phyloP scores from a whole-genome alignment of 2,329 filamentous ascomycete species.

The Botrytis pseudocinerea region DNA sequence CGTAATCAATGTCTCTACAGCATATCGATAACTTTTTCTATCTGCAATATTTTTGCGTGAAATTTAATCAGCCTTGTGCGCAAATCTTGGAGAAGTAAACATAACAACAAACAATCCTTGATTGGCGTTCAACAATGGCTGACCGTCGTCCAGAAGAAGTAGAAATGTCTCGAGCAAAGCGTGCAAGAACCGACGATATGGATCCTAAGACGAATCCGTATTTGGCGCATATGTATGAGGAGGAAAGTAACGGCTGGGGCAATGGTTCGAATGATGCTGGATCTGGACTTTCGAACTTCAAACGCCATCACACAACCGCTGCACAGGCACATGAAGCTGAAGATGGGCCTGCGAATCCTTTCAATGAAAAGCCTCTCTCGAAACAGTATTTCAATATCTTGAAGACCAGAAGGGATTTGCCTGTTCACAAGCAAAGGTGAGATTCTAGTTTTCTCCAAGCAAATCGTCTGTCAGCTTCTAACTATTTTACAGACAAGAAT shows the following conservation, averaged over 20 bases:
- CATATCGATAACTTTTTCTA: conserved; percentile 24
- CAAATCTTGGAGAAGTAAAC: conserved; percentile 34
- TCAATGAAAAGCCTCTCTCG: conserved; percentile 76
- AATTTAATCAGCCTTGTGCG: conserved; percentile 31
- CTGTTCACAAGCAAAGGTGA: conserved; percentile 86
- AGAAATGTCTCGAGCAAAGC: conserved; percentile 50
- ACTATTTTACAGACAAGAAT: conserved; percentile 68
- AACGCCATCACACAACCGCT: conserved; percentile 78
- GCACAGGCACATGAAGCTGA: conserved; percentile 72
- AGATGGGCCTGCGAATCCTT: conserved; percentile 80
- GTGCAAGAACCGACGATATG: conserved; percentile 43
- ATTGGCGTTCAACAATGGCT: conserved; percentile 48
- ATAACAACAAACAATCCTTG: conserved; percentile 29
- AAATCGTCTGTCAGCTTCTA: conserved; percentile 22
- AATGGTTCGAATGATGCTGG: conserved; percentile 45
- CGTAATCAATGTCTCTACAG: not conserved
- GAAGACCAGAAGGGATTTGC: conserved; percentile 77
- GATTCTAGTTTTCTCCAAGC: conserved; percentile 32
- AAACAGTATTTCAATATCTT: conserved; percentile 88
- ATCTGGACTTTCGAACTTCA: conserved; percentile 53
- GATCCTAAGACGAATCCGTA: conserved; percentile 75
- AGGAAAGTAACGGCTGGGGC: conserved; percentile 39
- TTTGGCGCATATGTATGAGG: conserved; percentile 81
- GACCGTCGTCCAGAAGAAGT: conserved; percentile 56
- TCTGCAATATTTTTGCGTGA: conserved; percentile 15